Evolutionary conservation across 306 rosid species (phyloP), one percentile per base, ranked within the genome.

Genomic region (Corylus heterophylla): DNA sequence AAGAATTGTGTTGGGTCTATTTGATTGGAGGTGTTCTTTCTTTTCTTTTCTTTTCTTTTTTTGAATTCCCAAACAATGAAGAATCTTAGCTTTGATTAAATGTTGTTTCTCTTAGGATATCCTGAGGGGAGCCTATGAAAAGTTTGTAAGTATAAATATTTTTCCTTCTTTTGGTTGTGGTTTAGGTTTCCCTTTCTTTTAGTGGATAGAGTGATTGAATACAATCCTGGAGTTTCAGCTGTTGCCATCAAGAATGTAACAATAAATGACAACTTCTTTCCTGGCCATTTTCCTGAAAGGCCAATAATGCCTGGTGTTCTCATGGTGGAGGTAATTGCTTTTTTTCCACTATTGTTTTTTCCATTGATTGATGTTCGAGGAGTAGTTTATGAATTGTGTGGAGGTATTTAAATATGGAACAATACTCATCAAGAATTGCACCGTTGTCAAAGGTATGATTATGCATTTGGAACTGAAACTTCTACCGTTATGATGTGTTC

Each of bases 171-270:
- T 58, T 49, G 85, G 52, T 39, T 59, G 39, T 78, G 45, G 39
- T 79, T 82, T 69, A 95, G 98, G 90, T 95, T 92, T 82, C 99
- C 98, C 22, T 92, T 95, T 86, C 98, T 95, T 75, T 81, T 95
- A 54, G 99, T 93, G 55, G 98, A 95, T 87, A 93, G 97, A 90
- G 97, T 88, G 80, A 82, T 88, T 84, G 92, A 88, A 50, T 88
- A 86, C 84, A 86, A 81, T 16, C 92, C 92, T 9, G 92, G 92
- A 44, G 86, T 86, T 68, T 88, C 88, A 71, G 88, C 85, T 5
- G 92, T 88, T 13, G 92, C 77, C 17, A 88, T 88, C 31, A 88
- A 88, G 89, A 88, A 88, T 67, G 89, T 88, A 5, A 93, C 98
- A 0, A 95, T 95, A 31, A 95, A 83, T 51, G 91, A 85, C 45